These are phyloP conservation scores for Leishmania tarentolae DNA, from an alignment of 208 protist genomes.

Conservation along the genomic window DNA sequence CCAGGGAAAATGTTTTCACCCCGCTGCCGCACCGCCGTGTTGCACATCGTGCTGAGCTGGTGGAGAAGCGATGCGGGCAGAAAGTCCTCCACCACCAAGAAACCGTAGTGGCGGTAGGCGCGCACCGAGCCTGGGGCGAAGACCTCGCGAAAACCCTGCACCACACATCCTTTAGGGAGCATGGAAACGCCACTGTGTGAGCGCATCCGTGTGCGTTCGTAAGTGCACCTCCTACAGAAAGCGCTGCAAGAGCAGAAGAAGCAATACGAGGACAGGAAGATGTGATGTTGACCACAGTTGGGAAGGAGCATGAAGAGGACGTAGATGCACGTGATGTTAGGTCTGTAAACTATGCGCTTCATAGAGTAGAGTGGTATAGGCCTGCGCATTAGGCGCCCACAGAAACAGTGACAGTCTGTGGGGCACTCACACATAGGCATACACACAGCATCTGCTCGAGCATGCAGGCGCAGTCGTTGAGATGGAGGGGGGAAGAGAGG, in stretches of 20 bases:
- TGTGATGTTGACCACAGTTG: no score
- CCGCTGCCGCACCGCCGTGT: constrained; percentile 29
- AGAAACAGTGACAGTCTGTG: not conserved
- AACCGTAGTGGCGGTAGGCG: constrained; percentile 63
- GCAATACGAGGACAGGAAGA: not conserved
- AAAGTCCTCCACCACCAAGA: constrained; percentile 55
- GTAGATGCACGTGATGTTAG: not conserved
- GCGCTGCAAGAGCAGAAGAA: not conserved
- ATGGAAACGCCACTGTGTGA: not conserved
- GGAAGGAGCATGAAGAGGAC: not conserved
- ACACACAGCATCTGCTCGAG: not conserved
- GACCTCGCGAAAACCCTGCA: constrained; percentile 42
- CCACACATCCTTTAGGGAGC: constrained; percentile 25
- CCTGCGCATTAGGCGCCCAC: not conserved
- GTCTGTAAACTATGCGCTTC: not conserved
- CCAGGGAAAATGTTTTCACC: constrained; percentile 61
- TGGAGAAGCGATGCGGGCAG: constrained; percentile 16
- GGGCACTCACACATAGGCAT: not conserved
- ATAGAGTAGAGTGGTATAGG: not conserved
- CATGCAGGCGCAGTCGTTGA: not conserved
- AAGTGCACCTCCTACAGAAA: not conserved
- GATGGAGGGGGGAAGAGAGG: not conserved
- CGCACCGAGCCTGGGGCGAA: constrained; percentile 50
- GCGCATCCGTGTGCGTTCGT: constrained; percentile 6
- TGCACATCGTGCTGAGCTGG: constrained; percentile 40